Evolutionary conservation across 805 yeast genomes (phyloP), one percentile per base, ranked within the genome.

Genomic region (Myxozyma sirexii): DNA sequence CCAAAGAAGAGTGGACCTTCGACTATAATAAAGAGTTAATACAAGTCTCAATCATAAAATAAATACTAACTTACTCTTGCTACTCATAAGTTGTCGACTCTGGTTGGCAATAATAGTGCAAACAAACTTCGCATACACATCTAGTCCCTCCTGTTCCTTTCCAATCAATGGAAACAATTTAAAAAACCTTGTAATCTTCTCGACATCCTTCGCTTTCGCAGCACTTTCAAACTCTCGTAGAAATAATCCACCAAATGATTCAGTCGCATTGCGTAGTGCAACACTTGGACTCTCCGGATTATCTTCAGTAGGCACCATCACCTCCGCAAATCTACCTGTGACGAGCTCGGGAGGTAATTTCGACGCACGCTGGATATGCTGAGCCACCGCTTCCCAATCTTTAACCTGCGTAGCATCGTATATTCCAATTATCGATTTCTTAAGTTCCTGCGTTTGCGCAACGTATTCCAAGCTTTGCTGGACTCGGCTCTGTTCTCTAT

Each of bases 111-210:
- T 86, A 56, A 92, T 88, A 60, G 85, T 83, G 71, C 97, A 88
- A 46, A 94, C 88, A 72, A 93, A 94, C 68, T 81, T 83, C 17
- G 97, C 87, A 73, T 94, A 94, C 64, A 90, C 84, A 42, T 82
- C 83, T 44, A 94, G 75, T 0, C 99, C 99, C 17, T 80, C 73
- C 23, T 80, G 80, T 57, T 83, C 82, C 69, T 86, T 82, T 6
- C 89, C 89, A 42, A 94, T 85, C 55, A 92, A 76, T 10, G 99
- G 99, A 71, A 94, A 93, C 67, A 91, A 76, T 68, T 88, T 87
- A 76, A 93, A 94, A 71, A 85, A 89, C 57, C 84, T 78, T 0
- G 97, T 89, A 54, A 94, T 76, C 56, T 83, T 79, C 46, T 82
- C 84, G 56, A 89, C 89, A 67, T 90, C 84, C 55, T 82, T 83